phyloP scores from a whole-genome alignment of 495 filamentous ascomycete species.

The Daldinia grandis region DNA sequence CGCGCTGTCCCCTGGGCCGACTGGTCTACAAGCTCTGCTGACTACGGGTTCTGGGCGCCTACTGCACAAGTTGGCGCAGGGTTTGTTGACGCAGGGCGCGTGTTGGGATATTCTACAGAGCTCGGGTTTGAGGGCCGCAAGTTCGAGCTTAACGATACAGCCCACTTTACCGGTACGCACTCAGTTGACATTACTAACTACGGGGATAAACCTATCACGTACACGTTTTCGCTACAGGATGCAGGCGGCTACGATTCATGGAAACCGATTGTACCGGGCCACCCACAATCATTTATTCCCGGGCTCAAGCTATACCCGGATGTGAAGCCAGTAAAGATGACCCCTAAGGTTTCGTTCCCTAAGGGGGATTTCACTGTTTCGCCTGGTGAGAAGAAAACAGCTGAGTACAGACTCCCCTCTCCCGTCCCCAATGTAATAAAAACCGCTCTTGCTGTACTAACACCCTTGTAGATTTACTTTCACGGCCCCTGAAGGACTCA shows the following conservation, averaged over 20 bases:
- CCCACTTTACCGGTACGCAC: conserved; percentile 36
- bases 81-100: conserved; percentile 65
- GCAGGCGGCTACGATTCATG: neutral
- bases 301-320: neutral
- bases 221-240: neutral
- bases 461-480: neutral
- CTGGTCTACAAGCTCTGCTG: conserved; percentile 45
- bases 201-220: neutral
- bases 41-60: conserved; percentile 39
- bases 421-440: neutral
- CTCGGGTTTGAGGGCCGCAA: conserved; percentile 71
- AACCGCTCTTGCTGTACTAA: neutral
- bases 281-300: neutral
- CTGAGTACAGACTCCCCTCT: neutral
- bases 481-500: conserved; percentile 14
- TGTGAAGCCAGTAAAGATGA: neutral
- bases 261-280: neutral
- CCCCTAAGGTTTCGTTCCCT: neutral
- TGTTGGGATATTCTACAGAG: conserved; percentile 70
- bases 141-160: conserved; percentile 56
- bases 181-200: neutral
- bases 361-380: neutral
- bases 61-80: conserved; percentile 51
- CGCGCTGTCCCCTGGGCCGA: conserved; percentile 54
- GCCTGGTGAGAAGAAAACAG: neutral